Base-by-base conservation (phyloP, 306 rosid genomes). In the Betula pendula region DNA sequence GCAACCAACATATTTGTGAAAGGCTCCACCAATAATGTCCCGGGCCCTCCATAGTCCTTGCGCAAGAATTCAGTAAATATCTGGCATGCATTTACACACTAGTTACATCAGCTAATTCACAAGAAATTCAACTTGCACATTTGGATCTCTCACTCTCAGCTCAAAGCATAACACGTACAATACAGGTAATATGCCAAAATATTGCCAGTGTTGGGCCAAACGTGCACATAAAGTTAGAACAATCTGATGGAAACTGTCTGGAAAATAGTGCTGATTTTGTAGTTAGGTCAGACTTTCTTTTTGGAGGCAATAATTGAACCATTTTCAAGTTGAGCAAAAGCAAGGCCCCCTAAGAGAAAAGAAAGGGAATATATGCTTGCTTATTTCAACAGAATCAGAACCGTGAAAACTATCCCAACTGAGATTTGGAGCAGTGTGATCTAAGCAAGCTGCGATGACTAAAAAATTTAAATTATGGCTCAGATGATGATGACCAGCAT, bases 21-120 rank as follows among this genome's bases (percentile, higher is more conserved):
- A 79, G 90, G 91, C 81, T 86, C 90, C 83, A 87, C 87, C 83
- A 89, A 76, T 71, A 86, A 84, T 82, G 88, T 86, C 68, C 89
- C 81, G 66, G 88, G 83, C 81, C 89, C 86, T 79, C 89, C 90
- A 77, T 83, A 78, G 81, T 80, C 75, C 74, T 66, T 72, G 68
- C 2, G 86, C 87, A 93, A 84, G 69, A 87, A 93, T 66, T 89
- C 88, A 66, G 84, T 58, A 68, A 88, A 79, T 80, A 87, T 83
- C 93, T 93, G 87, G 63, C 72, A 58, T 76, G 51, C 74, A 85
- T 52, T 51, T 50, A 79, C 43, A 79, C 43, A 71, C 14, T 19
- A 47, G 73, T 77, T 71, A 80, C 25, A 43, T 75, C 52, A 69
- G 50, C 4, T 24, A 68, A 84, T 70, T 44, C 62, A 55, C 50